Evolutionary conservation across 495 filamentous ascomycete genomes (phyloP), one percentile per base, ranked within the genome.

Genomic region (Hyphodiscus hymeniophilus): DNA sequence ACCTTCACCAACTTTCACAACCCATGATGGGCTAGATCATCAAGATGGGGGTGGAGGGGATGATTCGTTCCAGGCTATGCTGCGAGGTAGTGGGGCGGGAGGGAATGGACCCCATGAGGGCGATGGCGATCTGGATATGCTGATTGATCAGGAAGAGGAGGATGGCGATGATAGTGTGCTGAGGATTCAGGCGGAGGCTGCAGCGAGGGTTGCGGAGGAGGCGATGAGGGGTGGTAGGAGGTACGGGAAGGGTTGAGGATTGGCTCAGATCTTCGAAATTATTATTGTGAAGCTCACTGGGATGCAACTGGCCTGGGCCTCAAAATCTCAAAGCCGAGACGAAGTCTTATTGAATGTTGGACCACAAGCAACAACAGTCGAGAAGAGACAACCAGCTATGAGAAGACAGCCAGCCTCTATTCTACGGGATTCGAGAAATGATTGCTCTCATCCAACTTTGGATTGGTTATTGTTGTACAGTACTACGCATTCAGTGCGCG

Each of bases 81-180:
- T 59, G 3, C 46, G 44, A 3, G 36, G 45, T 7, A 30, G 20
- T 22, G 23, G 22, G 11, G 17, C 22, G 20, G 24, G 39, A 6
- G 42, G 47, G 12, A 32, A 31, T 10, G 17, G 28, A 2, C 38
- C 22, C 5, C 41, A 28, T 18, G 71, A 62, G 15, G 41, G 28
- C 3, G 69, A 67, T 1, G 64, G 69, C 28, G 73, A 75, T 52
- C 51, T 77, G 38, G 71, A 74, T 45, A 75, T 76, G 74, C 47
- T 77, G 22, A 72, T 76, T 44, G 70, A 73, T 50, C 32, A 56
- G 22, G 57, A 56, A 13, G 48, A 57, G 30, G 57, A 32, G 21
- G 52, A 55, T 7, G 40, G 28, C 4, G 32, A 38, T 7, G 41
- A 52, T 42, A 49, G 36, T 0, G 58, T 45, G 41, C 24, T 22